Percentiles rank a stretch among this genome's conserved stretches.
phyloP scores from a whole-genome alignment of 164 flowering plant genomes.

The Kingdonia uniflora region DNA sequence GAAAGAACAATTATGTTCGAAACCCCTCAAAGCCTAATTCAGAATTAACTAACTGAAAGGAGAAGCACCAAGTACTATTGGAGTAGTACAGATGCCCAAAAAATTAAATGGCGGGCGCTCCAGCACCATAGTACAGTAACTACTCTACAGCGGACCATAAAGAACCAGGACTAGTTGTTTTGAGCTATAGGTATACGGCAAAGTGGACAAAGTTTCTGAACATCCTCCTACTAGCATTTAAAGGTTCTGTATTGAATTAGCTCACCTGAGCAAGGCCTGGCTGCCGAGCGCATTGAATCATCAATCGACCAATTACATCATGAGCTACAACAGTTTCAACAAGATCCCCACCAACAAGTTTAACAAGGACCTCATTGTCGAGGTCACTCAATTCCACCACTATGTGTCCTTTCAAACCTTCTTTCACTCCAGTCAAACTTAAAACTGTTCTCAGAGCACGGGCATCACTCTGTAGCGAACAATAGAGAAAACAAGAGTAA shows the following conservation, averaged over 20 bases:
- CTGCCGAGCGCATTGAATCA: slow-evolving; percentile 91
- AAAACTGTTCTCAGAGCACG: slow-evolving; percentile 77
- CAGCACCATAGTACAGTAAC: too few species aligned
- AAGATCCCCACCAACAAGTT: slow-evolving; percentile 83
- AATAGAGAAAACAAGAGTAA: slow-evolving; percentile 2
- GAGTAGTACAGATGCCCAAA: too few species aligned
- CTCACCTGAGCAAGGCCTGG: slow-evolving; percentile 89
- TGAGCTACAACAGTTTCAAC: slow-evolving; percentile 89
- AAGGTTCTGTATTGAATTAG: neutral
- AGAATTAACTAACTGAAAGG: too few species aligned
- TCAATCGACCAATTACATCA: slow-evolving; percentile 89
- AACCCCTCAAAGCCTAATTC: too few species aligned
- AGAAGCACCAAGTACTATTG: too few species aligned
- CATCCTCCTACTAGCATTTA: neutral
- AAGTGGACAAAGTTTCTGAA: neutral
- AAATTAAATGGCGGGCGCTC: too few species aligned
- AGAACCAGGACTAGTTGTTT: too few species aligned
- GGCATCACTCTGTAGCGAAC: slow-evolving; percentile 59
- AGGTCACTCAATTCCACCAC: slow-evolving; percentile 88
- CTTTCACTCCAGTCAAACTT: slow-evolving; percentile 75
- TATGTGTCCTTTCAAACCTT: slow-evolving; percentile 73
- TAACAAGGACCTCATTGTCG: slow-evolving; percentile 77
- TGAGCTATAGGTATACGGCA: too few species aligned
- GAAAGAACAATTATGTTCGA: too few species aligned
- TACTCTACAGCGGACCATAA: too few species aligned